These are phyloP conservation scores for Beauveria pseudobassiana DNA, from an alignment of 2,329 filamentous ascomycete genomes.

Conservation along the genomic window DNA sequence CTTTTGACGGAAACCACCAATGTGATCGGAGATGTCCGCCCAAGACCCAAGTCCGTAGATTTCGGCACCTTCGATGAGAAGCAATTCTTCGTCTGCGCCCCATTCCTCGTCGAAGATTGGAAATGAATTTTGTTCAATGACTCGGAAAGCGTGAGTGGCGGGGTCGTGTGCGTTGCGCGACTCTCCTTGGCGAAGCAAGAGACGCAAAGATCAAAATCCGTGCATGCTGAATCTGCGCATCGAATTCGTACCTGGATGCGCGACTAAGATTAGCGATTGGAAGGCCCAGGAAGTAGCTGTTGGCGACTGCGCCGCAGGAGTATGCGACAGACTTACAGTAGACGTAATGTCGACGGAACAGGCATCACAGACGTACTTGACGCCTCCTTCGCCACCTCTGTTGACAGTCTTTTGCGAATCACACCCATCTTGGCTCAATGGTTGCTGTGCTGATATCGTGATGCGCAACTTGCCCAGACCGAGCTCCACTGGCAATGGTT, in stretches of 20 bases:
- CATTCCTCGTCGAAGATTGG: constrained; percentile 92
- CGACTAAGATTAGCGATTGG: constrained; percentile 14
- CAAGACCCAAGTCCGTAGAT: constrained; percentile 95
- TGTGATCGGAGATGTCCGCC: constrained; percentile 97
- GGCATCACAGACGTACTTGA: constrained; percentile 95
- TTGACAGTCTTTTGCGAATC: constrained; percentile 92
- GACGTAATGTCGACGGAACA: constrained; percentile 96
- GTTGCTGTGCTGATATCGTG: neutral
- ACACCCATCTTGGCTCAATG: constrained; percentile 61
- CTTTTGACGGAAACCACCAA: constrained; percentile 88
- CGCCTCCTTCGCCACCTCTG: constrained; percentile 76
- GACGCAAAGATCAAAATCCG: constrained; percentile 95
- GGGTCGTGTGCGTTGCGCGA: constrained; percentile 80
- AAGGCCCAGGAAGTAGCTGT: neutral
- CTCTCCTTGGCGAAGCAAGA: constrained; percentile 80
- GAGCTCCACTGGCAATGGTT: neutral
- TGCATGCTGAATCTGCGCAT: constrained; percentile 75
- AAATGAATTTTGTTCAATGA: constrained; percentile 97
- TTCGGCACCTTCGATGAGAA: constrained; percentile 87
- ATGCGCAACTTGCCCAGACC: neutral
- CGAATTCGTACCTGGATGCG: constrained; percentile 74
- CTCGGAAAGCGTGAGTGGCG: constrained; percentile 76
- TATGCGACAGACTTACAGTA: constrained; percentile 56
- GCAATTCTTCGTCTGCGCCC: constrained; percentile 95
- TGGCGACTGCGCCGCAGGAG: neutral